Base-by-base conservation (phyloP, 179 eudicot species). In the Beta macrorhiza region DNA sequence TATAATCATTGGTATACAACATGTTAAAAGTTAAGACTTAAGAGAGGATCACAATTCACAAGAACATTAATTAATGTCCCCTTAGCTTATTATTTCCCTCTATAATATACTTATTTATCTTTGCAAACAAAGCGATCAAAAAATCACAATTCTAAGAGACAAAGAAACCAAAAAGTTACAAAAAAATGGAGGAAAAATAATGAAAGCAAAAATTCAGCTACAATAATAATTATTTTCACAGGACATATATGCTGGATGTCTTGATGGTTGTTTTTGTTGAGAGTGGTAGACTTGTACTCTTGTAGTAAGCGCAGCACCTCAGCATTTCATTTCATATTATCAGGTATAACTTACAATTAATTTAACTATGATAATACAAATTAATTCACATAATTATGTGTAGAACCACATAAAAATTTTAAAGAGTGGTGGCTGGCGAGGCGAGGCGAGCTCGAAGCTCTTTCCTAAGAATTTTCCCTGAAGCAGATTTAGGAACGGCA, bases 381-480 rank as follows among this genome's bases (percentile, higher is more conserved):
- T 44, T 69, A 82, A 77, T 77, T 76, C 71, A 69, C 77, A 77
- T 32, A 52, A 67, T 44, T 19, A 22, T 12, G 7, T 53, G 25
- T 44, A 3, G 17, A 25, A 32, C 29, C 15, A 56, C 10, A 56
- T 9, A 22, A 11, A 22, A 17, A 10, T 13, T 17, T 42, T 42
- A 79, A 16, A n/a, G 29, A 10, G 49, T 20, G 29, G 67, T 11
- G 5, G 74, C 0, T 2, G 67, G 70, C 5, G 81, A 58, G 25
- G 84, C 80, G 0, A 93, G 87, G 71, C 86, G 89, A 51, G 92
- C 89, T 73, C 97, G 86, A 4, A 95, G 89, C 22, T 91, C 93
- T 82, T 93, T 95, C 81, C 98, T 91, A n/a, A 95, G 76, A 14
- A 95, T 93, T 77, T 95, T 95, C 51, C 98, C 98, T 0, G 97